Base-by-base conservation (phyloP, 257 asterid genomes). In the Solanum rostratum region DNA sequence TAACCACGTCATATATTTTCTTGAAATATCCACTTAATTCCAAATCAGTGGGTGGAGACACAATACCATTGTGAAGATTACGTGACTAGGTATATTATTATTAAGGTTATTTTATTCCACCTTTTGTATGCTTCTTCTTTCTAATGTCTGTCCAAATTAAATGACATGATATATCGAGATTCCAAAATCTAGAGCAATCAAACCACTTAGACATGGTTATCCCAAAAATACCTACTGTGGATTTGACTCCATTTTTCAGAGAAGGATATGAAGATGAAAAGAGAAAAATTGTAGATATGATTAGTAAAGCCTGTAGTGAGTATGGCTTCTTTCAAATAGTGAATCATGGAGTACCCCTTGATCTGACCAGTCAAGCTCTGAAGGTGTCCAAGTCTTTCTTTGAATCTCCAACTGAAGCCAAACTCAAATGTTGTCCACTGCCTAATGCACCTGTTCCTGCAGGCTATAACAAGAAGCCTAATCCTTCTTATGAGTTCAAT, bases 381-480 rank as follows among this genome's bases (percentile, higher is more conserved):
- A 85, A 86, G 76, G 90, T 89, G 16, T 65, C 90, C 1, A 80
- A 82, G 84, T 15, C 83, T 12, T 92, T 83, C 83, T 90, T 92
- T 50, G 86, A 53, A 11, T 79, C 84, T 65, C 76, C 92, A 3
- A 86, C 54, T 27, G 91, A 87, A 39, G 92, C 87, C 81, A 92
- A 92, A 88, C 82, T 87, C 68, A 84, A 89, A 63, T 87, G 62
- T 27, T 43, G 80, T 11, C 87, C 90, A 8, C 8, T 60, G 66
- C 20, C 88, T 30, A 86, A 71, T 8, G 89, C 88, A 30, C 93
- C 91, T 39, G 79, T 91, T 39, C 94, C 91, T 24, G 91, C 90
- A 1, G 94, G 93, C 78, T 91, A 91, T n/a, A 84, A 83, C 78
- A 91, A 86, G 90, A 91, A 89, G 83, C 91, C 91, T 50, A 89